Conservation (phyloP, 2,329 filamentous ascomycete genomes). For the Aspergillus aculeatinus region DNA sequence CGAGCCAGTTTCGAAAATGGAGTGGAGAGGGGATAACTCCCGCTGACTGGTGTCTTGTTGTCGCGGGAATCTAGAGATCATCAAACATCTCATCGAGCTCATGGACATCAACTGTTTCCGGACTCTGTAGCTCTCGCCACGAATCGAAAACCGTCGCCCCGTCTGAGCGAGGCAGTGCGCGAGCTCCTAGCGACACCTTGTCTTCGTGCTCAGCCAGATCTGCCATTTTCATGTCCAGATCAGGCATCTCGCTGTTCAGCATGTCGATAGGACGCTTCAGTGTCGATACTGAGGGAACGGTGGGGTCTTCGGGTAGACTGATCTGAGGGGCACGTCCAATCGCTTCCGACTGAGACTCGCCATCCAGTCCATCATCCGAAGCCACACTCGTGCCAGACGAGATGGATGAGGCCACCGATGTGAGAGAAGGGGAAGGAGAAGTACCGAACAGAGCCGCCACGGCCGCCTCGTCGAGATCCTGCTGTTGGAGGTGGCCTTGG, state of each 20-base stretch:
- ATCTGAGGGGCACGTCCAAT: slow-evolving; percentile 30
- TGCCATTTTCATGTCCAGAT: slow-evolving; percentile 39
- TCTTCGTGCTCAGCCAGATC: slow-evolving; percentile 33
- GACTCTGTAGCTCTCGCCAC: slow-evolving; percentile 67
- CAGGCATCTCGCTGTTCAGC: slow-evolving; percentile 38
- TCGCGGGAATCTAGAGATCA: slow-evolving; percentile 56
- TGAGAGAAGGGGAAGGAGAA: slow-evolving; percentile 44
- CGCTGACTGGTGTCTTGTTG: not conserved
- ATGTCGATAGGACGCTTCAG: slow-evolving; percentile 43
- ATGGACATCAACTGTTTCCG: slow-evolving; percentile 86
- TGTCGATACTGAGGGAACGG: slow-evolving; percentile 29
- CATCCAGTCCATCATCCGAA: slow-evolving; percentile 33
- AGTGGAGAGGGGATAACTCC: slow-evolving; percentile 4
- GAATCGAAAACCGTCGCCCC: slow-evolving; percentile 46
- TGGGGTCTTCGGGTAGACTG: slow-evolving; percentile 31
- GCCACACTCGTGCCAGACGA: slow-evolving; percentile 43
- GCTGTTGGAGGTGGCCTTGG: slow-evolving; percentile 21
- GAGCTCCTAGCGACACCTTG: slow-evolving; percentile 47
- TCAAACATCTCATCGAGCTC: slow-evolving; percentile 88
- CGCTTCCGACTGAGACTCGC: slow-evolving; percentile 23
- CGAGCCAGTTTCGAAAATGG: slow-evolving; percentile 3
- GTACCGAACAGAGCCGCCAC: slow-evolving; percentile 40
- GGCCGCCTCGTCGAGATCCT: slow-evolving; percentile 36
- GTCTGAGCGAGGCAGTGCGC: slow-evolving; percentile 27
- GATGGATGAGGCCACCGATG: slow-evolving; percentile 42